Conservation (phyloP, 78 protist genomes). For the Pigoraptor vietnamica region DNA sequence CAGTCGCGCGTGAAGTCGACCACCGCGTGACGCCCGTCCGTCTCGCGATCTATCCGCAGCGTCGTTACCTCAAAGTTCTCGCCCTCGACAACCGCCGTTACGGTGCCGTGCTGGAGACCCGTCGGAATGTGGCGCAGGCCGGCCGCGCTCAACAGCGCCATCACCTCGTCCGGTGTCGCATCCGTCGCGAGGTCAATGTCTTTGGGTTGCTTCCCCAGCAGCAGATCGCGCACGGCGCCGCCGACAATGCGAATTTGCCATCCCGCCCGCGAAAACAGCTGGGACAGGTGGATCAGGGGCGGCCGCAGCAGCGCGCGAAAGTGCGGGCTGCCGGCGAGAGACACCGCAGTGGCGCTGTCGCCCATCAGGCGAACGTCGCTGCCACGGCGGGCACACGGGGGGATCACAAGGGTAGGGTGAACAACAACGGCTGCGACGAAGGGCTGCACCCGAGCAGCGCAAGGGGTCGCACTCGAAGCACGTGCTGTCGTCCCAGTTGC, state of each 20-base stretch:
- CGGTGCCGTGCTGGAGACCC: constrained; percentile 33
- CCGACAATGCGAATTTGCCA: constrained; percentile 16
- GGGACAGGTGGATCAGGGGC: neutral
- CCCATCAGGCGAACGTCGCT: no score
- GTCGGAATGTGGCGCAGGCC: constrained; percentile 11
- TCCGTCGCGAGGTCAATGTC: constrained; percentile 31
- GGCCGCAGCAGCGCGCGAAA: neutral
- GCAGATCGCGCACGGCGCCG: constrained; percentile 28
- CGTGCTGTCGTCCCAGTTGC: no score
- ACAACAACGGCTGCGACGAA: no score
- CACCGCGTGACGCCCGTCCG: constrained; percentile 30
- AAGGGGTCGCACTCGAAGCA: no score
- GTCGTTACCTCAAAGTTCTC: constrained; percentile 24
- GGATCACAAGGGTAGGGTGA: no score
- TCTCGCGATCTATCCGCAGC: constrained; percentile 1
- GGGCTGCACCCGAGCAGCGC: no score
- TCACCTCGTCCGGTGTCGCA: constrained; percentile 12
- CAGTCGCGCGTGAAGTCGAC: constrained; percentile 16
- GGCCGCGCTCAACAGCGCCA: neutral
- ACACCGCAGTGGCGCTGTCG: neutral
- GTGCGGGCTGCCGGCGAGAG: neutral
- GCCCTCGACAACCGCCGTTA: constrained; percentile 8
- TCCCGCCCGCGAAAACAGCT: neutral
- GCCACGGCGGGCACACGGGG: no score
- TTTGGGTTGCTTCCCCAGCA: constrained; percentile 13